These are phyloP conservation scores for Vitis cinerea DNA, from an alignment of 164 flowering plant genomes.

Conservation along the genomic window DNA sequence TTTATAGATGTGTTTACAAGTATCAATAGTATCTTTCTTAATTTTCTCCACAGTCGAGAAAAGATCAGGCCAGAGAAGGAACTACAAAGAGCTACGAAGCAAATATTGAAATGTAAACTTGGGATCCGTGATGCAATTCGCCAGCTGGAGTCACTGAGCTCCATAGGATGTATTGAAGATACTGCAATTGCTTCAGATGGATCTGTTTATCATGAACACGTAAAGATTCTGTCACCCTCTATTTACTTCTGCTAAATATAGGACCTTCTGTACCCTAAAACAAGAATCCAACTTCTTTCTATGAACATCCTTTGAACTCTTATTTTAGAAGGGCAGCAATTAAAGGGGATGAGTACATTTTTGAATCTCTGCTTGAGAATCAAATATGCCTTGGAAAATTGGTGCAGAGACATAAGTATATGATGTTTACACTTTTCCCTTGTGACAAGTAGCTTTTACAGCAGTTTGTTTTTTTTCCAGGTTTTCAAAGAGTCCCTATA, in stretches of 20 bases:
- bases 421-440: too few species aligned
- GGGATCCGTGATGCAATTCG: constrained; percentile 88
- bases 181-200: constrained; percentile 83
- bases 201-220: constrained; percentile 92
- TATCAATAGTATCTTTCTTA: background rate
- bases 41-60: constrained; percentile 66
- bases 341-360: background rate
- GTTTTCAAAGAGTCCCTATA: too few species aligned
- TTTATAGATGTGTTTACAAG: background rate
- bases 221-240: constrained; percentile 21
- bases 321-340: background rate
- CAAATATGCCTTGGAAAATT: background rate
- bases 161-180: constrained; percentile 73
- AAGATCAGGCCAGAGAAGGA: constrained; percentile 93
- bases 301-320: background rate
- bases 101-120: constrained; percentile 86
- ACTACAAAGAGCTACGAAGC: constrained; percentile 78
- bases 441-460: too few species aligned
- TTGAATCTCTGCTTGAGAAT: background rate
- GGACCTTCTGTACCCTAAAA: background rate
- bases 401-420: too few species aligned
- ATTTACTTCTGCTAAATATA: background rate
- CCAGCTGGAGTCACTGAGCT: constrained; percentile 75
- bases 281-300: background rate
- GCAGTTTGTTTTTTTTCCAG: too few species aligned